A percentile compares a stretch with the other conserved stretches of the same genome.
Conservation (phyloP, 306 rosid species). For the Vachellia collinsii region DNA sequence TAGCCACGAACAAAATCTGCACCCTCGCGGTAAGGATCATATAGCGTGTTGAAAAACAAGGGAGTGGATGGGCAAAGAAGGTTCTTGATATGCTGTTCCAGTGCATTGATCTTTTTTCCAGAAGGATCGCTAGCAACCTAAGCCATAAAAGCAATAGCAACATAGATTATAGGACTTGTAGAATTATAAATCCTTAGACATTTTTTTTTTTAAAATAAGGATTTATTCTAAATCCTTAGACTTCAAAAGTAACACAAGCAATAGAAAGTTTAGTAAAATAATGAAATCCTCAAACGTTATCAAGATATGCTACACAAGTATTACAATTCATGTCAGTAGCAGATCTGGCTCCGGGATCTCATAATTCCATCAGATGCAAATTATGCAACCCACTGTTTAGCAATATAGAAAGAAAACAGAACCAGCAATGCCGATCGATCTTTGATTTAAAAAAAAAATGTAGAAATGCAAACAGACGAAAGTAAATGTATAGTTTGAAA, state of each 20-base stretch:
- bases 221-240: too few species aligned
- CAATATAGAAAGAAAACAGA: neutral
- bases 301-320: neutral
- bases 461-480: neutral
- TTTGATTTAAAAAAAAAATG: neutral
- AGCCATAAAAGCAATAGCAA: neutral
- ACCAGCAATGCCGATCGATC: neutral
- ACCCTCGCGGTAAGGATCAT: slow-evolving; percentile 50
- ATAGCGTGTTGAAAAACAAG: slow-evolving; percentile 51
- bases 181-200: neutral
- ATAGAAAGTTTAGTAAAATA: neutral
- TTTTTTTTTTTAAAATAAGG: too few species aligned
- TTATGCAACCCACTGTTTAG: neutral
- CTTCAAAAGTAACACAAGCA: neutral
- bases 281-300: neutral
- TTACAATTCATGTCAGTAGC: neutral
- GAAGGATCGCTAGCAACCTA: slow-evolving; percentile 60
- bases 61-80: slow-evolving; percentile 58
- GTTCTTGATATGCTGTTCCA: slow-evolving; percentile 53
- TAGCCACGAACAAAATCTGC: slow-evolving; percentile 72
- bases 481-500: neutral
- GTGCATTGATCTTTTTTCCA: slow-evolving; percentile 48
- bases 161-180: neutral
- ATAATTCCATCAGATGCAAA: neutral
- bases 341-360: neutral